A percentile compares a stretch with the other conserved stretches of the same genome.
These are phyloP conservation scores for Globisporangium mamillatum DNA, from an alignment of 352 stramenopile genomes.

Conservation along the genomic window DNA sequence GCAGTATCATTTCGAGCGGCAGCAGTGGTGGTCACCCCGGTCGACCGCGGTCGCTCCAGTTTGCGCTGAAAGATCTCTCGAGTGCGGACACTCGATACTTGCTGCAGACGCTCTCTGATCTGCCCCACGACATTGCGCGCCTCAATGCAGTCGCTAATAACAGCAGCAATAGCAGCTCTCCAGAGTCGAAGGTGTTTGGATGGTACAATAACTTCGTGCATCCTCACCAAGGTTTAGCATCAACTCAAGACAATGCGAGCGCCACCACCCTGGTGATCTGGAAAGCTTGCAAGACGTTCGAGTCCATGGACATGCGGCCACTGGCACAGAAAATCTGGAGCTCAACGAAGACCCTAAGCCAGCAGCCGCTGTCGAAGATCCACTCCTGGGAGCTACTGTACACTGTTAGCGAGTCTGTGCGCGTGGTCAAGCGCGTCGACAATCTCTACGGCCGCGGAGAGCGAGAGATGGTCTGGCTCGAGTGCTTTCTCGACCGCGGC, in stretches of 20 bases:
- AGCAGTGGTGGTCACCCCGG: background rate
- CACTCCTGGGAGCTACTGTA: constrained; percentile 27
- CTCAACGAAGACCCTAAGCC: constrained; percentile 8
- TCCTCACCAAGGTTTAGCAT: background rate
- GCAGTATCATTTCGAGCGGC: background rate
- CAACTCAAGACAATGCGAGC: background rate
- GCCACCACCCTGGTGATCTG: constrained; percentile 27
- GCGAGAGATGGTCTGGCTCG: constrained; percentile 35
- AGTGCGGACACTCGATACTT: constrained; percentile 34
- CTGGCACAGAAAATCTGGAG: constrained; percentile 40
- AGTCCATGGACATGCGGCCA: constrained; percentile 28
- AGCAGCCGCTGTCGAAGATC: background rate
- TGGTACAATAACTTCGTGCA: constrained; percentile 29
- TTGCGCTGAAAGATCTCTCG: constrained; percentile 30
- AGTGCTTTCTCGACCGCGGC: constrained; percentile 40
- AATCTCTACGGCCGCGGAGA: constrained; percentile 18
- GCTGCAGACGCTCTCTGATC: constrained; percentile 29
- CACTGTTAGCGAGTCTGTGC: constrained; percentile 26
- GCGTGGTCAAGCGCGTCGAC: constrained; percentile 32
- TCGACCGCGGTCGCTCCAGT: constrained; percentile 34
- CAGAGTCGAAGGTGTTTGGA: constrained; percentile 17
- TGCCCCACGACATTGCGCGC: constrained; percentile 39
- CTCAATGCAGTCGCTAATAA: constrained; percentile 24
- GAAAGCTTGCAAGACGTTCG: constrained; percentile 41
- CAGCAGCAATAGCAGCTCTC: constrained; percentile 25